Evolutionary conservation across 2,329 filamentous ascomycete genomes (phyloP), one percentile per base, ranked within the genome.

Genomic region (Trichoderma endophyticum): DNA sequence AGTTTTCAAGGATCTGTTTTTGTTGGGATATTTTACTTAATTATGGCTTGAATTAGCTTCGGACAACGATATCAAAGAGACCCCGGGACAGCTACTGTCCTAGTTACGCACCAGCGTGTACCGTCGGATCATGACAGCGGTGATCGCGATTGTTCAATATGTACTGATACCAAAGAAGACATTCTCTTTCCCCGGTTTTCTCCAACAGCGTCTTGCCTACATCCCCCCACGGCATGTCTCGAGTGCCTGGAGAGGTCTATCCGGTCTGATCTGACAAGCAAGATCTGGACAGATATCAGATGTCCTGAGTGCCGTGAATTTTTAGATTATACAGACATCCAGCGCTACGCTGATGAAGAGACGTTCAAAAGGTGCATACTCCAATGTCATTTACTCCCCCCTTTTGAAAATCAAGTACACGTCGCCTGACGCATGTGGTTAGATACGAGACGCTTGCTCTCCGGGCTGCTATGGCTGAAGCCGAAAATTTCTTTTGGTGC

Each of bases 401-500:
- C 18, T n/a, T 32, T 56, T 14, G 15, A 8, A 4, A n/a, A 30
- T 39, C 26, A 24, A 11, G 4, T 28, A 57, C 9, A 59, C 18
- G 4, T 7, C 8, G 28, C 2, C 61, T 71, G 26, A 65, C 28
- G 26, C 14, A 7, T 12, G 8, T 26, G 26, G 18, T 3, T 63
- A 83, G 82, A 48, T 84, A 87, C 73, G 83, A 87, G 65, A 79
- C 76, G 1, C 78, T 87, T 39, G 78, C 82, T 6, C 79, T 84
- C 3, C 81, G 84, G 21, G 81, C 82, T 12, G 82, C 82, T 12
- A 79, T 88, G 68, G 81, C 82, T 21, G 76, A 79, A 24, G 78
- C 84, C 1, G 79, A 82, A 0, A 83, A 83, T 36, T 90, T 88
- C 74, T 77, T 83, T 15, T 88, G 86, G 84, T 90, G 88, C 74